These are phyloP conservation scores for Penicillium brasilianum DNA, from an alignment of 2,329 filamentous ascomycete genomes.

Conservation along the genomic window DNA sequence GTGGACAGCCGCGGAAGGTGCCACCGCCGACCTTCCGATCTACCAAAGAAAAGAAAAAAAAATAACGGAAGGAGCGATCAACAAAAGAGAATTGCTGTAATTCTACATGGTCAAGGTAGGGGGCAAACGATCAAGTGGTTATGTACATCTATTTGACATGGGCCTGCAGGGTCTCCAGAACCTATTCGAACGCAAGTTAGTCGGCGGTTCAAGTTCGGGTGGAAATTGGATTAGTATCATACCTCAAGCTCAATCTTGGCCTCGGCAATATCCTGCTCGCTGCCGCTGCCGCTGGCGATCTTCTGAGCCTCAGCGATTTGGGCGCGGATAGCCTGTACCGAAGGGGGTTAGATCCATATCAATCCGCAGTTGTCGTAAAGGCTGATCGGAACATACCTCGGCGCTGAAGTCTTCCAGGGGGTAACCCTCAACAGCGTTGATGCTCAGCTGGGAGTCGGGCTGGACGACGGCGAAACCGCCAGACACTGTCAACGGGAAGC, in stretches of 20 bases:
- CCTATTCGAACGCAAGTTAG: constrained; percentile 39
- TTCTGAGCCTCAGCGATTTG: constrained; percentile 97
- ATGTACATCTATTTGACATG: constrained; percentile 56
- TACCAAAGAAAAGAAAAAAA: constrained; percentile 16
- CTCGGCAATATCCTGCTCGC: constrained; percentile 97
- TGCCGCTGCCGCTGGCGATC: constrained; percentile 85
- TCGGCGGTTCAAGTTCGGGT: constrained; percentile 1
- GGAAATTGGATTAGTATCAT: constrained; percentile 36
- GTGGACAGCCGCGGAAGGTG: constrained; percentile 17
- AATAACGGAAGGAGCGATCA: constrained; percentile 16
- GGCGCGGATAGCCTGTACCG: constrained; percentile 70
- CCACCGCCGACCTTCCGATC: constrained; percentile 9
- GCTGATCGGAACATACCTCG: constrained; percentile 60
- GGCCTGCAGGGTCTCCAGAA: constrained; percentile 56
- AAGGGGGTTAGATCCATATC: constrained; percentile 3
- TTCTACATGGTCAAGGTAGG: constrained; percentile 46
- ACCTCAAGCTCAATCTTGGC: constrained; percentile 99
- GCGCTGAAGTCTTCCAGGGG: constrained; percentile 94
- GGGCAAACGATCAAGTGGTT: constrained; percentile 40
- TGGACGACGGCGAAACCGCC: constrained; percentile 97
- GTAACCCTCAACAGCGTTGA: constrained; percentile 97
- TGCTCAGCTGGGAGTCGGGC: constrained; percentile 91
- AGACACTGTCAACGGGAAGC: constrained; percentile 66
- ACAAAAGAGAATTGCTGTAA: constrained; percentile 43
- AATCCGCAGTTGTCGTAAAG: neutral